Percentiles rank a stretch among this genome's conserved stretches.
These are phyloP conservation scores for Camillea tinctor DNA, from an alignment of 2,329 filamentous ascomycete species.

Conservation along the genomic window DNA sequence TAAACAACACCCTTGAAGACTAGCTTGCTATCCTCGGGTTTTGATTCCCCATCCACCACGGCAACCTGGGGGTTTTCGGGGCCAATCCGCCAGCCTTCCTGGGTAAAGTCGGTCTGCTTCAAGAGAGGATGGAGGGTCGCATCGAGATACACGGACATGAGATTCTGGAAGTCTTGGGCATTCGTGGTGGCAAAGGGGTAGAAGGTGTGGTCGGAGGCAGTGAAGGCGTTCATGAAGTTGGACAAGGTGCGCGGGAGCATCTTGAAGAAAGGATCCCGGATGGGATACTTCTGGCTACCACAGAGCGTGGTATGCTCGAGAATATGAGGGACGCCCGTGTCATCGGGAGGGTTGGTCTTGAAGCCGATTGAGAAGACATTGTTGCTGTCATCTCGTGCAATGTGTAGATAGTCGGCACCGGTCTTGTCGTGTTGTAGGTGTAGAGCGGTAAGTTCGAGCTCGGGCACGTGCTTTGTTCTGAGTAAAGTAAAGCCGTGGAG, in stretches of 20 bases:
- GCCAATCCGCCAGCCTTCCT: conserved; percentile 95
- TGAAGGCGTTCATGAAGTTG: conserved; percentile 99
- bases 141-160: conserved; percentile 95
- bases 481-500: conserved; percentile 92
- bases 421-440: conserved; percentile 94
- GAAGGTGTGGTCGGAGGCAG: conserved; percentile 91
- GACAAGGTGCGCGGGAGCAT: conserved; percentile 98
- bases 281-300: conserved; percentile 95
- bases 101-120: conserved; percentile 84
- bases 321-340: conserved; percentile 94
- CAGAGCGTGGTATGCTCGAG: conserved; percentile 96
- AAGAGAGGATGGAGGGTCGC: conserved; percentile 87
- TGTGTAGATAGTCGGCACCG: conserved; percentile 91
- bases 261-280: conserved; percentile 99
- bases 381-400: conserved; percentile 92
- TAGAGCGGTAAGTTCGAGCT: conserved; percentile 87
- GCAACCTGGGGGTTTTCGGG: conserved; percentile 78
- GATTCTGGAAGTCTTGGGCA: conserved; percentile 88
- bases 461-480: conserved; percentile 86
- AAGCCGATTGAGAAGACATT: conserved; percentile 99
- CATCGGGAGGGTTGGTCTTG: conserved; percentile 97
- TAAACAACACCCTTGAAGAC: conserved; percentile 98
- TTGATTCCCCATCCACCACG: conserved; percentile 40
- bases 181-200: conserved; percentile 99
- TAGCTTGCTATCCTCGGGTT: conserved; percentile 62